Percentiles rank a stretch among this genome's conserved stretches.
Evolutionary conservation across 2,329 filamentous ascomycete genomes (phyloP).

Genomic region (Dendrostoma leiphaemia): DNA sequence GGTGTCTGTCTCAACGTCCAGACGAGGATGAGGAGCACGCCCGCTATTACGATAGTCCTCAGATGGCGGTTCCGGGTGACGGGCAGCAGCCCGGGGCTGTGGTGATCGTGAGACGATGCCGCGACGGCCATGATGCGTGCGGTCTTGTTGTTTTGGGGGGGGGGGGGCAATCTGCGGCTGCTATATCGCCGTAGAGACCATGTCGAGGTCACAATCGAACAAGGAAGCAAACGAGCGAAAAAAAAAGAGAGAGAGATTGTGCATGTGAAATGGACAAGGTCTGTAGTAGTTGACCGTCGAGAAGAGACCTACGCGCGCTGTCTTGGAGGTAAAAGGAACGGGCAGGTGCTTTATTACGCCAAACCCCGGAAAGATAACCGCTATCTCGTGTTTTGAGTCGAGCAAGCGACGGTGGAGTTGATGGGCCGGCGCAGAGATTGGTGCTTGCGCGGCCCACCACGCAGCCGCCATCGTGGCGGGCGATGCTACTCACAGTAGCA

Average conservation of each 20-base stretch:
- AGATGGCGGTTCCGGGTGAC: constrained; percentile 11
- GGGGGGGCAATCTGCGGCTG: background rate
- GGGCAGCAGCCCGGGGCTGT: constrained; percentile 9
- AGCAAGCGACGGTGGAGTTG: background rate
- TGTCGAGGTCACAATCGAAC: background rate
- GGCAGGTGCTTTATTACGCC: background rate
- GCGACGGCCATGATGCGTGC: constrained; percentile 9
- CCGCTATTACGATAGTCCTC: constrained; percentile 12
- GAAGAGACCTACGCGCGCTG: too few relatives aligned
- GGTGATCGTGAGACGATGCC: background rate
- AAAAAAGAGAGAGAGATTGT: too few relatives aligned
- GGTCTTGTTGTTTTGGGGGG: background rate
- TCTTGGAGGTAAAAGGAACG: too few relatives aligned
- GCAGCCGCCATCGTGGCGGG: background rate
- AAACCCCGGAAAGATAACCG: background rate
- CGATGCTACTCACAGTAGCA: background rate
- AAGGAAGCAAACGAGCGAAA: too few relatives aligned
- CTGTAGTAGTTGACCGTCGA: too few relatives aligned
- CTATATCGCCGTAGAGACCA: background rate
- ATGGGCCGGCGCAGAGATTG: background rate
- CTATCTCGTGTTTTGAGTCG: background rate
- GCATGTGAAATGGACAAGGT: too few relatives aligned
- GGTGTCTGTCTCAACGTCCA: constrained; percentile 12
- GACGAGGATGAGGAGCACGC: constrained; percentile 10
- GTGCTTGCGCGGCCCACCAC: background rate